Percentiles rank a stretch among this genome's conserved stretches.
Conservation (phyloP, 2,329 filamentous ascomycete genomes). For the Colletotrichum sidae region DNA sequence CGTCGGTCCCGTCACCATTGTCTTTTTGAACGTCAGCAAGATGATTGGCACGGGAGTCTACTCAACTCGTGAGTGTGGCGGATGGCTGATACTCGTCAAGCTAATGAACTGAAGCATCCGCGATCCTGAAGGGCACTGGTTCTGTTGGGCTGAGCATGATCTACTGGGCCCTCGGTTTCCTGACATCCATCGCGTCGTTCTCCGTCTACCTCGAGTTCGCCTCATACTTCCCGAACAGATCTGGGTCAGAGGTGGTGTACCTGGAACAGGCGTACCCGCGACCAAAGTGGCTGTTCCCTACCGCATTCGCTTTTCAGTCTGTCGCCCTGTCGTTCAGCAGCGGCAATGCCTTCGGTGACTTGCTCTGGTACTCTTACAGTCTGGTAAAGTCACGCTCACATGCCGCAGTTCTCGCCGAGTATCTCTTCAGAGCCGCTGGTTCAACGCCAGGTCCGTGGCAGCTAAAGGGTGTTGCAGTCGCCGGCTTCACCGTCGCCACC, state of each 20-base stretch:
- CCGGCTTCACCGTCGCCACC: conserved; percentile 68
- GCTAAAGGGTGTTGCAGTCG: conserved; percentile 73
- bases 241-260: conserved; percentile 74
- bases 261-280: conserved; percentile 75
- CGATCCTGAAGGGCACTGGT: conserved; percentile 67
- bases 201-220: conserved; percentile 72
- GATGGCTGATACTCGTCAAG: too few relatives aligned
- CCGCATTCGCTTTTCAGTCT: conserved; percentile 71
- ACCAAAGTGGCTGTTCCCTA: conserved; percentile 72
- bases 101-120: conserved; percentile 16
- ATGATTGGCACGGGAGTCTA: conserved; percentile 74
- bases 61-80: conserved; percentile 59
- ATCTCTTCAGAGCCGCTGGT: conserved; percentile 68
- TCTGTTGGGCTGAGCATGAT: conserved; percentile 71
- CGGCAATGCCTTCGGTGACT: conserved; percentile 67
- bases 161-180: conserved; percentile 72
- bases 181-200: conserved; percentile 66
- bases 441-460: conserved; percentile 68
- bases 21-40: conserved; percentile 70
- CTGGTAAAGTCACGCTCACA: neutral
- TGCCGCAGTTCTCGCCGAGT: conserved; percentile 65
- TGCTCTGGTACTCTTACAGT: conserved; percentile 38
- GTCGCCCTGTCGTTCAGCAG: conserved; percentile 74
- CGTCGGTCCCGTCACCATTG: conserved; percentile 66
- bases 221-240: conserved; percentile 74